phyloP scores from a whole-genome alignment of 805 yeast genomes.

The Wickerhamomyces mucosus region DNA sequence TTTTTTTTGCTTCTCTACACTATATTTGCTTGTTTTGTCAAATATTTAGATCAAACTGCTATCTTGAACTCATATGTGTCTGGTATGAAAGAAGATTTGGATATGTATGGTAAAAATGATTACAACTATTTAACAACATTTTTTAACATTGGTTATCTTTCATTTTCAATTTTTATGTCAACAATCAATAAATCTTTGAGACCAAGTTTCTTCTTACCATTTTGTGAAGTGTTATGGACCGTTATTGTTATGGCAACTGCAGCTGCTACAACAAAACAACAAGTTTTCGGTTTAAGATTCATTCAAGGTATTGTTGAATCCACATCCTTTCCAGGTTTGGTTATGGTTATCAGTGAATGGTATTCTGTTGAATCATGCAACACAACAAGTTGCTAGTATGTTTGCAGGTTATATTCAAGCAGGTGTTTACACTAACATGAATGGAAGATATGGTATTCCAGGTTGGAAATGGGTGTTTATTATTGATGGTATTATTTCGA shows the following conservation, averaged over 20 bases:
- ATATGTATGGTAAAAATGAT: constrained; percentile 53
- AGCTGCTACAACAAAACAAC: constrained; percentile 11
- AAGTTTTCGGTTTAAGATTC: constrained; percentile 38
- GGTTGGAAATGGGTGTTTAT: constrained; percentile 11
- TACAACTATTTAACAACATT: constrained; percentile 36
- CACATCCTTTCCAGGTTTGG: constrained; percentile 48
- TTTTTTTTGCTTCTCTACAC: constrained; percentile 31
- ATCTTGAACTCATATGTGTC: constrained; percentile 55
- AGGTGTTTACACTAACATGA: constrained; percentile 4
- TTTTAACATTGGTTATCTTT: constrained; percentile 23
- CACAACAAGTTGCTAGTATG: constrained; percentile 37
- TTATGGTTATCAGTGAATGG: constrained; percentile 48
- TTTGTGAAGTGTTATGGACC: constrained; percentile 1
- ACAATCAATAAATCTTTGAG: constrained; percentile 1
- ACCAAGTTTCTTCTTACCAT: constrained; percentile 13
- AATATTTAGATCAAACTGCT: constrained; percentile 47
- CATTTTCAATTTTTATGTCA: constrained; percentile 14
- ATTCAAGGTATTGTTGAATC: constrained; percentile 56
- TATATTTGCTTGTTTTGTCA: constrained; percentile 24
- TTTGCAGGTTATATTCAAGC: constrained; percentile 23
- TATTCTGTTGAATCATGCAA: constrained; percentile 46
- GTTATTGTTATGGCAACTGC: constrained; percentile 1
- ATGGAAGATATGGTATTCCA: constrained; percentile 4
- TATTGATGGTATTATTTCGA: constrained; percentile 7
- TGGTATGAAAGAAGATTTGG: constrained; percentile 47